Base-by-base conservation (phyloP, 495 filamentous ascomycete genomes). In the Hapsidospora chrysogenum region DNA sequence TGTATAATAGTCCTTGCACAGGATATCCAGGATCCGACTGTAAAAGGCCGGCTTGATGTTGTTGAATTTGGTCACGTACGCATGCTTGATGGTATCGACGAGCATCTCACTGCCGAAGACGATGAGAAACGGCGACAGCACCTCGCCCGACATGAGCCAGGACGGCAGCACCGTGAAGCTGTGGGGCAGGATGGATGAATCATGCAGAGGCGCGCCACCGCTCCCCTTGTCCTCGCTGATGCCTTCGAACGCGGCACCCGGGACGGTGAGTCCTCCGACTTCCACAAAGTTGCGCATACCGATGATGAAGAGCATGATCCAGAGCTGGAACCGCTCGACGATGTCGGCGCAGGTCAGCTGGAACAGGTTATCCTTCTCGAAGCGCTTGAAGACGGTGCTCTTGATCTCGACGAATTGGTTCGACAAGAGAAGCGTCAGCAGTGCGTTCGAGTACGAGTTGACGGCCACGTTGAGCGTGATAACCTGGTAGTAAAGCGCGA, bases 341-440 rank as follows among this genome's bases (percentile, higher is more conserved):
- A 99, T 73, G 44, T 99, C 89, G 9, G 87, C 85, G 44, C 92
- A 96, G 2, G 87, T 86, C 2, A 99, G 61, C 52, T 99, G 89
- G 51, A 99, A 99, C 0, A 92, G 62, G 45, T 94, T 96, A 45
- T 96, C 89, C 50, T 95, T 94, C 49, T 95, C 85, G 43, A 94
- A 87, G 34, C 85, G 86, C 60, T 94, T 92, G 66, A 97, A 97
- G 8, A 97, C 89, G 7, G 84, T 85, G 15, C 78, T 78, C 46
- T 96, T 97, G 64, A 97, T 94, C 61, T 97, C 89, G 17, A 95
- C 89, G 42, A 97, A 97, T 51, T 95, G 87, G 47, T 93, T 94
- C 0, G 82, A 92, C 45, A 97, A 63, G 1, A 97, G 61, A 0
- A 99, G 72, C 0, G 87, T 94, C 27, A 96, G 62, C 4, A 99